These are phyloP conservation scores for Curvularia verruculosa DNA, from an alignment of 2,329 filamentous ascomycete species.

Conservation along the genomic window DNA sequence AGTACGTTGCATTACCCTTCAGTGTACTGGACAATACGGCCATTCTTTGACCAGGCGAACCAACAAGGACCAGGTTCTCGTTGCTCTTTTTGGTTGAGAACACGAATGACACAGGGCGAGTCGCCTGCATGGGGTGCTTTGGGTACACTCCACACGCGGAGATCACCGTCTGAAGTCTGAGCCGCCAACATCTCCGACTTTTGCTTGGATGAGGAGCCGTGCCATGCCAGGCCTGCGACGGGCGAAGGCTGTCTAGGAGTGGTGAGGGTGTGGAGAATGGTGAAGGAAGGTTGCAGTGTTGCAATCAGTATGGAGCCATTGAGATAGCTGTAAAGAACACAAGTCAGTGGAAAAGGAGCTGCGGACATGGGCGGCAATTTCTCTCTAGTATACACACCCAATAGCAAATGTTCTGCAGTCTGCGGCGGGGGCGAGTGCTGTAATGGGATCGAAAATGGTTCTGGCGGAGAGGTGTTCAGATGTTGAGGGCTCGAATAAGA, in stretches of 20 bases:
- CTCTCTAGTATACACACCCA: conserved; percentile 66
- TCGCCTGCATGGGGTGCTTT: conserved; percentile 74
- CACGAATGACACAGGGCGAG: conserved; percentile 84
- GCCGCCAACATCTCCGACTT: conserved; percentile 98
- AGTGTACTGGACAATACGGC: conserved; percentile 88
- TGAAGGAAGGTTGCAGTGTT: conserved; percentile 87
- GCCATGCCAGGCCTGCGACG: conserved; percentile 88
- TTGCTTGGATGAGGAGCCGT: conserved; percentile 92
- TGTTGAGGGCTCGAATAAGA: conserved; percentile 90
- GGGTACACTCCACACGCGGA: conserved; percentile 94
- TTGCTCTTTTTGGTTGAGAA: conserved; percentile 80
- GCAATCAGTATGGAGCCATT: conserved; percentile 94
- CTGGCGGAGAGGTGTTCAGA: conserved; percentile 90
- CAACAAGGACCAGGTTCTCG: conserved; percentile 80
- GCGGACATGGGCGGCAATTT: neutral
- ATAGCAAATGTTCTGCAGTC: conserved; percentile 97
- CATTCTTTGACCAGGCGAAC: conserved; percentile 99
- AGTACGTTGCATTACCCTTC: conserved; percentile 73
- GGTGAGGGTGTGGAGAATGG: conserved; percentile 88
- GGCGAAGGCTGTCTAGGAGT: conserved; percentile 84
- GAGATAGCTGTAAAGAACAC: conserved; percentile 69
- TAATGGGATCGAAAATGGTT: conserved; percentile 94
- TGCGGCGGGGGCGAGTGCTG: conserved; percentile 84
- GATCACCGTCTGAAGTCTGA: conserved; percentile 87
- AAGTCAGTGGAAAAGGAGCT: conserved; percentile 24